phyloP scores from a whole-genome alignment of 1,139 yeast genomes.

The Saccharomycopsis phalli region DNA sequence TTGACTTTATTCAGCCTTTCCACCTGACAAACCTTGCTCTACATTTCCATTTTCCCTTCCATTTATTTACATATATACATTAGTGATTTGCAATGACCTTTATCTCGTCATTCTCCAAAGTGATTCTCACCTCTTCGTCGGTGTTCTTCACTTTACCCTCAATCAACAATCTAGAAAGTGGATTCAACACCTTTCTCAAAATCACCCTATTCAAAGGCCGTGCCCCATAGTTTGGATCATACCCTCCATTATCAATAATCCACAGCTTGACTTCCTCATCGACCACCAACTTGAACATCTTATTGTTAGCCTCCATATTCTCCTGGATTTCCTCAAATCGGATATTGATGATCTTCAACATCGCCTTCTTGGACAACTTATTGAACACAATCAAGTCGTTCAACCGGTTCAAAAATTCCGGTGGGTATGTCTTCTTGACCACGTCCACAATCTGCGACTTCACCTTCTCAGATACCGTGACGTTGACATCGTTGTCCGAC shows the following conservation, averaged over 20 bases:
- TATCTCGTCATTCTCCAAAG: slow-evolving; percentile 27
- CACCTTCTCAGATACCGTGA: slow-evolving; percentile 35
- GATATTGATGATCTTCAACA: slow-evolving; percentile 74
- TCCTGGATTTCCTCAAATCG: slow-evolving; percentile 73
- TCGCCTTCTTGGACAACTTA: slow-evolving; percentile 66
- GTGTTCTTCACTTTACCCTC: slow-evolving; percentile 69
- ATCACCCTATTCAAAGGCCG: slow-evolving; percentile 88
- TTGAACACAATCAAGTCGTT: slow-evolving; percentile 89
- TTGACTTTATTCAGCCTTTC: too few species aligned
- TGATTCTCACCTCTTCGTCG: slow-evolving; percentile 48
- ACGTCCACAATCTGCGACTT: slow-evolving; percentile 53
- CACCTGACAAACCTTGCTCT: too few species aligned
- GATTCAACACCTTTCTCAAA: slow-evolving; percentile 73
- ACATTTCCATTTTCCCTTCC: neutral
- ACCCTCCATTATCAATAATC: slow-evolving; percentile 69
- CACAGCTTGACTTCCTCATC: slow-evolving; percentile 55
- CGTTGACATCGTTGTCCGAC: slow-evolving; percentile 38
- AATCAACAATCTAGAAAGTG: slow-evolving; percentile 72
- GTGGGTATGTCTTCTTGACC: slow-evolving; percentile 72
- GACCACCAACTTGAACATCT: slow-evolving; percentile 46
- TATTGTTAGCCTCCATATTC: slow-evolving; percentile 72
- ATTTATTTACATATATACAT: neutral
- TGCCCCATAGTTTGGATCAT: slow-evolving; percentile 89
- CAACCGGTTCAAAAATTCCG: slow-evolving; percentile 88
- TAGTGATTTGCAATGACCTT: neutral